These are phyloP conservation scores for Alternaria angustiovoidea DNA, from an alignment of 2,329 filamentous ascomycete species.

Conservation along the genomic window DNA sequence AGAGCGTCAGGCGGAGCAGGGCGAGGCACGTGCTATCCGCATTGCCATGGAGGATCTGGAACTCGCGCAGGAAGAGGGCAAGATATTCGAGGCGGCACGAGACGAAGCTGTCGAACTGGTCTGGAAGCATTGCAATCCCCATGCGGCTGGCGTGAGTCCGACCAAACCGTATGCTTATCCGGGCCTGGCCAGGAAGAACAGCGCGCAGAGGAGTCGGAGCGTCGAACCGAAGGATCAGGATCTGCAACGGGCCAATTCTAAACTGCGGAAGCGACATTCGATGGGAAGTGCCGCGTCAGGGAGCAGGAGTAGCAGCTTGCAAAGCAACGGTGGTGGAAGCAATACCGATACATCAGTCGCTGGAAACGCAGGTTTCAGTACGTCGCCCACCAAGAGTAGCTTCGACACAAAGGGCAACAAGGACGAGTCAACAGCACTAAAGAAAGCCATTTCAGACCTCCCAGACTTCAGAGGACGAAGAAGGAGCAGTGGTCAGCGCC, in stretches of 20 bases:
- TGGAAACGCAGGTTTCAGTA: conserved; percentile 7
- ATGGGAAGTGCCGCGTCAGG: conserved; percentile 44
- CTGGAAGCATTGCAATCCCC: conserved; percentile 76
- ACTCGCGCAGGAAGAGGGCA: conserved; percentile 65
- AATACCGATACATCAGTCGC: conserved; percentile 34
- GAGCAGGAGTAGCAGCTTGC: conserved; percentile 50
- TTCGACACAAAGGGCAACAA: conserved; percentile 26
- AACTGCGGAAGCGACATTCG: conserved; percentile 47
- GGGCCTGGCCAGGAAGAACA: conserved; percentile 69
- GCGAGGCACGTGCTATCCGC: conserved; percentile 74
- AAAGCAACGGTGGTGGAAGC: conserved; percentile 47
- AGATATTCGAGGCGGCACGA: conserved; percentile 74
- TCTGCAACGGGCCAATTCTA: conserved; percentile 44
- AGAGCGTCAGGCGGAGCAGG: conserved; percentile 80
- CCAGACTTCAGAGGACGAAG: conserved; percentile 51
- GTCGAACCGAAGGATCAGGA: conserved; percentile 42
- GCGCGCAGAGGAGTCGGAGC: conserved; percentile 67
- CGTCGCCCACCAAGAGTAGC: conserved; percentile 32
- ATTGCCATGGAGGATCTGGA: conserved; percentile 79
- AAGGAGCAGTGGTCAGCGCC: conserved; percentile 71
- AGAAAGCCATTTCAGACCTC: conserved; percentile 41
- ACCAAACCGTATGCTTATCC: conserved; percentile 63
- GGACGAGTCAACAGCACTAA: conserved; percentile 45
- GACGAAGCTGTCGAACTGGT: conserved; percentile 82
- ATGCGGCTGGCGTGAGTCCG: conserved; percentile 67